These are phyloP conservation scores for Cyclotella cryptica DNA, from an alignment of 108 stramenopile species.

Conservation along the genomic window DNA sequence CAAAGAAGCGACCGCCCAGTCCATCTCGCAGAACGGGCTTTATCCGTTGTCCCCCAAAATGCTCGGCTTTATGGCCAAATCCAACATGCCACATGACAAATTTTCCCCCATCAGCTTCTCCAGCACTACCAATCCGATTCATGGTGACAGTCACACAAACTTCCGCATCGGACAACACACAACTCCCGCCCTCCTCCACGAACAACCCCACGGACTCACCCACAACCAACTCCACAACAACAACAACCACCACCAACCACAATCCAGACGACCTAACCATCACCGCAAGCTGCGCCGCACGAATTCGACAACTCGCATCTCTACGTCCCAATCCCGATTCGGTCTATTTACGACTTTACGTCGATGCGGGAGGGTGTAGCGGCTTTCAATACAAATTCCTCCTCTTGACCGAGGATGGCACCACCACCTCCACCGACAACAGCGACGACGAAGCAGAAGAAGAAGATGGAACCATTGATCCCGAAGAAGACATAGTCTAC, in stretches of 20 bases:
- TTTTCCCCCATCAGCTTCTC: not conserved
- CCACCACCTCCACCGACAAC: conserved; percentile 8
- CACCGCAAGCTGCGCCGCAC: conserved; percentile 49
- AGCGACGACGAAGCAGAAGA: conserved; percentile 53
- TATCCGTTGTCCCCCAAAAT: not conserved
- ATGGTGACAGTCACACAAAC: conserved; percentile 37
- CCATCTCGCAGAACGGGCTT: not conserved
- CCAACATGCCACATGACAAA: not conserved
- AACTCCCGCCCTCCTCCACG: not conserved
- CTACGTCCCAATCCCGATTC: conserved; percentile 46
- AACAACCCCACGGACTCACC: no score
- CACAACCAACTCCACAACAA: conserved; percentile 1
- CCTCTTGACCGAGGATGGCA: conserved; percentile 50
- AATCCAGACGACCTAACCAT: conserved; percentile 28
- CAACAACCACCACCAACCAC: conserved; percentile 13
- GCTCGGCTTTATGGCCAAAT: not conserved
- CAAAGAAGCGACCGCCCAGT: not conserved
- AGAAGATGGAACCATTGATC: conserved; percentile 61
- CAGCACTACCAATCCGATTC: not conserved
- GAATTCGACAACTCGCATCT: conserved; percentile 51
- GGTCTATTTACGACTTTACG: conserved; percentile 80
- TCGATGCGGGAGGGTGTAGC: conserved; percentile 91
- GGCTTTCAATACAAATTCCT: conserved; percentile 92
- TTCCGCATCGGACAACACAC: not conserved
- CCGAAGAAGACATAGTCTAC: conserved; percentile 65